Evolutionary conservation across 179 eudicot genomes (phyloP).

Genomic region (Nepenthes alata): DNA sequence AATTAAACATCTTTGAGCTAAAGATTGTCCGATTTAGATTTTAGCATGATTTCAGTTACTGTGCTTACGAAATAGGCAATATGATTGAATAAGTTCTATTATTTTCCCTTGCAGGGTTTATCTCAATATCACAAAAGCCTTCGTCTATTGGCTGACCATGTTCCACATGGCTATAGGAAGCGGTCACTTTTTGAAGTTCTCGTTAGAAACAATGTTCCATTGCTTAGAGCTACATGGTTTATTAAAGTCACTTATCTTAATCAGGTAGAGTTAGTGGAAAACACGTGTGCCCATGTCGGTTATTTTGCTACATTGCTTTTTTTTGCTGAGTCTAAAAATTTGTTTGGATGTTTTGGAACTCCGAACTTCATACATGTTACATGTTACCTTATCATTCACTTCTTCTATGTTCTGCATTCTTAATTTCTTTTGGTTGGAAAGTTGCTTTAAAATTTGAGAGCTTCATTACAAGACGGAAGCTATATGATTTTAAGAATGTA

Average conservation of each 20-base stretch:
- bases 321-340: no score
- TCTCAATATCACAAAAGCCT: conserved; percentile 88
- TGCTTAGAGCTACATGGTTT: conserved; percentile 96
- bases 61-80: not conserved
- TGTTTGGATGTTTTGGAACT: no score
- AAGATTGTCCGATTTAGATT: not conserved
- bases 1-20: no score
- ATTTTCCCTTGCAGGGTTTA: conserved; percentile 52
- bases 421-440: no score
- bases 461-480: no score
- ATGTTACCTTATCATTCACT: no score
- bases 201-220: conserved; percentile 75
- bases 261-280: conserved; percentile 39
- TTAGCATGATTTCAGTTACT: not conserved
- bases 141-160: conserved; percentile 77
- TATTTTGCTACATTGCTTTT: no score
- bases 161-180: conserved; percentile 81
- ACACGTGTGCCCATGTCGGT: no score
- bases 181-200: conserved; percentile 76
- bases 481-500: no score
- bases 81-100: not conserved
- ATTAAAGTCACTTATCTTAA: conserved; percentile 91
- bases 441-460: no score
- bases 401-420: no score
- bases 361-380: no score